Evolutionary conservation across 164 flowering plant species (phyloP).

Genomic region (Tinospora cordifolia): DNA sequence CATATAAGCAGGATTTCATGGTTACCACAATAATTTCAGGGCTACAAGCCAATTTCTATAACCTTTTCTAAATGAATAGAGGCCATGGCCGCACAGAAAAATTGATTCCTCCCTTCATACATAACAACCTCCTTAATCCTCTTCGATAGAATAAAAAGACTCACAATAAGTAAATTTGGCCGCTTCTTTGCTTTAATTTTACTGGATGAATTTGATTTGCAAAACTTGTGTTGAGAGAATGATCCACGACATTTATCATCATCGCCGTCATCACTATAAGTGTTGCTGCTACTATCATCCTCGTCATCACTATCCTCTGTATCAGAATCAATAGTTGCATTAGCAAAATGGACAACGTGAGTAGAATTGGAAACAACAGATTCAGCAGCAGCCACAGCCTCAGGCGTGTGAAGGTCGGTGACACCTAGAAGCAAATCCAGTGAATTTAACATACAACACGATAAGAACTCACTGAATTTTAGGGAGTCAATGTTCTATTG

Average conservation of each 20-base stretch:
- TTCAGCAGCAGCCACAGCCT: constrained; percentile 89
- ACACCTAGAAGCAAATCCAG: constrained; percentile 85
- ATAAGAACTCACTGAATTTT: neutral
- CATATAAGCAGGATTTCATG: no score
- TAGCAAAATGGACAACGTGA: constrained; percentile 26
- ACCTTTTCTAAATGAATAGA: neutral
- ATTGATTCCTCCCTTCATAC: neutral
- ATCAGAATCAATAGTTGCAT: constrained; percentile 26
- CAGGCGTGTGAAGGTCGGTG: constrained; percentile 81
- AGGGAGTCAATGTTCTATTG: neutral
- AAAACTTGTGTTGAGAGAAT: neutral
- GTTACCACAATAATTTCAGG: no score
- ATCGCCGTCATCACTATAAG: constrained; percentile 9
- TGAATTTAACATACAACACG: neutral
- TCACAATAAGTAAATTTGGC: constrained; percentile 23
- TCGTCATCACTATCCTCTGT: constrained; percentile 25
- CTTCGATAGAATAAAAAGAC: neutral
- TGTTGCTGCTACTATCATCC: constrained; percentile 13
- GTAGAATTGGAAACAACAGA: constrained; percentile 46
- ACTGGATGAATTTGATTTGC: constrained; percentile 18
- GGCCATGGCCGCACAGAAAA: neutral
- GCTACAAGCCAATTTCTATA: no score
- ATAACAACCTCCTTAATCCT: no score
- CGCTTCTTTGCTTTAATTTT: constrained; percentile 27
- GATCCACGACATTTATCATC: constrained; percentile 6